Percentiles rank a stretch among this genome's conserved stretches.
Evolutionary conservation across 192 early-diverging fungal species (phyloP).

Genomic region (Hyaloraphidium curvatum): DNA sequence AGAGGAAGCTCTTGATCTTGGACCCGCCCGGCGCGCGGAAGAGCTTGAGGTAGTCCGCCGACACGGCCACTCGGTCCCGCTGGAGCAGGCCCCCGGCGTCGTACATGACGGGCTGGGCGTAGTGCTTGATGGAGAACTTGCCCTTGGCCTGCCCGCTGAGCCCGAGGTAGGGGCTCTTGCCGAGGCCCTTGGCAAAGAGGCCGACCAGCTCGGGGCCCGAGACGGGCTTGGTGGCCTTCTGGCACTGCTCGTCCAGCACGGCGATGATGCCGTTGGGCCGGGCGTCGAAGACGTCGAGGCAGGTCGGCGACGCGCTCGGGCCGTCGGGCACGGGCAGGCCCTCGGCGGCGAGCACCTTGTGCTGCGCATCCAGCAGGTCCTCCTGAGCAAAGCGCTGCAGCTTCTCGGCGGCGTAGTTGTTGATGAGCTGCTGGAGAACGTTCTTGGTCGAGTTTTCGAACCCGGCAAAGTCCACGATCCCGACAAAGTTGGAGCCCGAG

Average conservation of each 20-base stretch:
- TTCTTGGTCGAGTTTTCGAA: slow-evolving; percentile 32
- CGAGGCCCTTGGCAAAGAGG: too few species aligned
- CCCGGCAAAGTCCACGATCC: slow-evolving; percentile 71
- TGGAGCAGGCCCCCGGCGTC: slow-evolving; percentile 52
- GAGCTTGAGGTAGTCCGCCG: slow-evolving; percentile 65
- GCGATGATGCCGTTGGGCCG: slow-evolving; percentile 51
- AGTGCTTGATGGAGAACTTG: slow-evolving; percentile 68
- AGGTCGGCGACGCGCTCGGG: too few species aligned
- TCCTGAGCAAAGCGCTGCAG: slow-evolving; percentile 54
- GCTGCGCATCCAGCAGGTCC: slow-evolving; percentile 48
- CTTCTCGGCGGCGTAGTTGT: slow-evolving; percentile 77
- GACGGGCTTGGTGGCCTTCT: slow-evolving; percentile 23
- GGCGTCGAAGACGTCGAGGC: slow-evolving; percentile 51
- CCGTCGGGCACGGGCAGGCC: slow-evolving; percentile 17
- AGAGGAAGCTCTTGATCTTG: slow-evolving; percentile 51
- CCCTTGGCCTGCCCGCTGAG: too few species aligned
- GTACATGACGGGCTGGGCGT: slow-evolving; percentile 49
- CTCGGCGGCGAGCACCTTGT: slow-evolving; percentile 35
- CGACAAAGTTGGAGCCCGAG: slow-evolving; percentile 62
- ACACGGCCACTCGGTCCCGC: slow-evolving; percentile 55
- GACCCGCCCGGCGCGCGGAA: slow-evolving; percentile 40
- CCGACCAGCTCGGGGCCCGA: too few species aligned
- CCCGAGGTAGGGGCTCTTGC: too few species aligned
- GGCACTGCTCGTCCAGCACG: slow-evolving; percentile 46
- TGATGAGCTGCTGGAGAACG: slow-evolving; percentile 47